Evolutionary conservation across 345 rosid genomes (phyloP).

Genomic region (Citrus inodora): DNA sequence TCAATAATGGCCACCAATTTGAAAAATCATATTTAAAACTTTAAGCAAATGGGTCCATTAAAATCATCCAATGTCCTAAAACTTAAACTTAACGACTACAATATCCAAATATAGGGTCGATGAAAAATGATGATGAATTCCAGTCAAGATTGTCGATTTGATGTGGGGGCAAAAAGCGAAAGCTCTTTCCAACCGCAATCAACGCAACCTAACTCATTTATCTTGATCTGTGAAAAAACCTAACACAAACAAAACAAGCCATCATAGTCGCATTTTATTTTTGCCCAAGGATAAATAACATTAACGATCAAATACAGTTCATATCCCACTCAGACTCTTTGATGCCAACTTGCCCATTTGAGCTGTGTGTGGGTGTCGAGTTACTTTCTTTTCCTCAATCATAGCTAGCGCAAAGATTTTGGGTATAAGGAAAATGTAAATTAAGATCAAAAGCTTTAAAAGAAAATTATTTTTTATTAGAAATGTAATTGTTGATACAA

Average conservation of each 20-base stretch:
- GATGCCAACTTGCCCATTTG: background rate
- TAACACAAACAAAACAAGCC: background rate
- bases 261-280: background rate
- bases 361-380: background rate
- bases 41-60: slow-evolving; percentile 8
- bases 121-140: background rate
- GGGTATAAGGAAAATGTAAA: background rate
- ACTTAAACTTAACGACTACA: slow-evolving; percentile 22
- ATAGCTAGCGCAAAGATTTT: background rate
- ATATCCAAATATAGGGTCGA: background rate
- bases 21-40: background rate
- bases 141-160: slow-evolving; percentile 21
- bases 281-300: background rate
- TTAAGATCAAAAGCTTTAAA: no score
- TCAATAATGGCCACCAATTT: background rate
- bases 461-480: background rate
- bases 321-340: slow-evolving; percentile 16
- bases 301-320: slow-evolving; percentile 11
- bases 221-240: background rate
- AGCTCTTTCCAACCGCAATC: slow-evolving; percentile 28
- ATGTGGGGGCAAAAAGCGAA: slow-evolving; percentile 6
- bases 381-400: background rate
- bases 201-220: slow-evolving; percentile 24
- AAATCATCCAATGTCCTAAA: background rate
- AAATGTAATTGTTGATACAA: background rate